Percentiles rank a stretch among this genome's conserved stretches.
These are phyloP conservation scores for Daldinia eschscholtzii DNA, from an alignment of 2,329 filamentous ascomycete species.

Conservation along the genomic window DNA sequence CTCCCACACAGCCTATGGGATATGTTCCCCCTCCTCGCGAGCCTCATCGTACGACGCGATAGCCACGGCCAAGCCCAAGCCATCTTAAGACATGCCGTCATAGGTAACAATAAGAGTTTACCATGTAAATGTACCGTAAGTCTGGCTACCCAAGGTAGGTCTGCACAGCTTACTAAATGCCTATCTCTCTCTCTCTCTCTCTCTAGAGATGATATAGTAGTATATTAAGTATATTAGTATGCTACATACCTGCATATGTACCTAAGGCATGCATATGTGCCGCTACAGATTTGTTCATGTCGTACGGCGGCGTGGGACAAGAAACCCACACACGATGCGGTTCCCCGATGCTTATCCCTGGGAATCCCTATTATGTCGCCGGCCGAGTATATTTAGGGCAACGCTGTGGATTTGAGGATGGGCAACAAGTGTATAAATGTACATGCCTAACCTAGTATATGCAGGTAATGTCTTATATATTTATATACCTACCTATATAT, in stretches of 20 bases:
- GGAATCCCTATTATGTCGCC: neutral
- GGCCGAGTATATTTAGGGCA: neutral
- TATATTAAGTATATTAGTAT: neutral
- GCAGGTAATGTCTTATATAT: neutral
- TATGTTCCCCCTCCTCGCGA: neutral
- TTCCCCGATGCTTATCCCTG: neutral
- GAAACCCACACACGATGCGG: neutral
- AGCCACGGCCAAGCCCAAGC: neutral
- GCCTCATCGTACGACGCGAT: slow-evolving; percentile 27
- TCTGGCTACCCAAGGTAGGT: neutral
- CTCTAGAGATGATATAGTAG: neutral
- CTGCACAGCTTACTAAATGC: neutral
- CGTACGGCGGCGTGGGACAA: neutral
- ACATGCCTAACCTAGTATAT: neutral
- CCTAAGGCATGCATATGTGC: neutral
- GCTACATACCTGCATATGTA: neutral
- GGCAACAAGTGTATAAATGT: too few species aligned
- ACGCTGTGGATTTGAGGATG: neutral
- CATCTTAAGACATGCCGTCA: slow-evolving; percentile 19
- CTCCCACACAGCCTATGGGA: neutral
- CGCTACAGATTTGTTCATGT: neutral
- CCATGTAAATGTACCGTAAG: neutral
- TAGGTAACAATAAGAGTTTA: neutral
- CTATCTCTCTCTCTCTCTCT: too few species aligned
- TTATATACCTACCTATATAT: neutral